Evolutionary conservation across 2,329 filamentous ascomycete species (phyloP), one percentile per base, ranked within the genome.

Genomic region (Phaeosphaeriaceae sp.): DNA sequence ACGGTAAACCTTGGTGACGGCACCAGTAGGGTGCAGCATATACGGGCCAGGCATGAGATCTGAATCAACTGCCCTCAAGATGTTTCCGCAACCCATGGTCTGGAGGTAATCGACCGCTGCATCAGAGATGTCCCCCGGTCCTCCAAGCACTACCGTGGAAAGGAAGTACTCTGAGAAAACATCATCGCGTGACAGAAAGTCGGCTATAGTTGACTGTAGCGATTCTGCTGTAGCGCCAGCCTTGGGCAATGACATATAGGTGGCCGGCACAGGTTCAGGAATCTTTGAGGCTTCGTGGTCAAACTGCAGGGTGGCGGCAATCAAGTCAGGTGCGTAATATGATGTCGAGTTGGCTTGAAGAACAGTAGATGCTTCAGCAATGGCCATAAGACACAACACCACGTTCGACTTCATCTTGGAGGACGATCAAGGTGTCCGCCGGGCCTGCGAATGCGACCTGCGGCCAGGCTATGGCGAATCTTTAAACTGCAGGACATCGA

Each of bases 1-100:
- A 11, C 60, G 44, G 50, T 60, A 65, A 15, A 60, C 57, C 35
- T 54, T 63, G 3, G 54, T 55, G 35, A 64, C 28, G n/a, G 52
- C 49, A 28, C 47, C 57, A 21, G 56, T 58, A 28, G 56, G 54
- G 46, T 59, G 56, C 8, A 62, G 24, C 22, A 61, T 47, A 42
- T 64, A 62, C 30, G 54, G 56, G 17, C 61, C 56, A 21, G 56
- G 42, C 40, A 53, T 57, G 13, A 62, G 35, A 23, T 35, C 35
- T 4, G 49, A 26, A 42, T 40, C 32, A 13, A 28, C 23, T 21
- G 32, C 47, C 9, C 46, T 59, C 43, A 56, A 49, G 15, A 64
- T 52, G 24, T 46, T 49, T 7, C 13, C 23, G 35, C 55, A 64
- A 8, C 58, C 54, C 26, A 63, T 35, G 0, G 54, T 55, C 24